Conservation (phyloP, 2,329 filamentous ascomycete genomes). For the Colletotrichum gloeosporioides region DNA sequence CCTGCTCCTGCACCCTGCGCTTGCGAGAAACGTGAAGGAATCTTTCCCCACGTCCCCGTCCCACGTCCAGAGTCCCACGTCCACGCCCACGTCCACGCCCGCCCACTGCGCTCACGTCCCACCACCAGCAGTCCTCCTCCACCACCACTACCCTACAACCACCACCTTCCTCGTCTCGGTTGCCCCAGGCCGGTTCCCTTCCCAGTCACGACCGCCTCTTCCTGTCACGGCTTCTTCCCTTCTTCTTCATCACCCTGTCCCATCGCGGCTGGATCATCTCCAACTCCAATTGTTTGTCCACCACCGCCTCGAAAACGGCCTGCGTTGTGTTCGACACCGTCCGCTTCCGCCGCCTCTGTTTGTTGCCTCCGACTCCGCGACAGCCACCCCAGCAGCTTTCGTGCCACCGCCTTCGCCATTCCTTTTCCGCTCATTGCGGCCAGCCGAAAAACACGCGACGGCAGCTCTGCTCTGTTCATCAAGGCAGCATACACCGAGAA, state of each 20-base stretch:
- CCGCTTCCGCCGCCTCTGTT: background rate
- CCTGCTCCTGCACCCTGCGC: background rate
- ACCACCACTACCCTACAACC: background rate
- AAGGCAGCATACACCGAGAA: background rate
- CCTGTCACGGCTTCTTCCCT: background rate
- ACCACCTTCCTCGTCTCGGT: conserved; percentile 3
- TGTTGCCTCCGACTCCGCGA: background rate
- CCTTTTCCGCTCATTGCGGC: background rate
- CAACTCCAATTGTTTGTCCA: background rate
- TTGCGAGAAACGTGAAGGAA: background rate
- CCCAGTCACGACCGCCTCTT: conserved; percentile 16
- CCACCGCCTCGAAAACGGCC: background rate
- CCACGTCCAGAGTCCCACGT: background rate
- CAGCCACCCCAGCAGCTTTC: background rate
- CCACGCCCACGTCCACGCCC: background rate
- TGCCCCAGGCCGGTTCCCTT: background rate
- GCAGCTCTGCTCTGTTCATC: background rate
- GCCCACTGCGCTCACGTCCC: background rate
- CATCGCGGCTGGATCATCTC: background rate
- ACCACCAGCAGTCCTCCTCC: background rate
- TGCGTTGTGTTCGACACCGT: background rate
- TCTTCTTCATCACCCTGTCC: background rate
- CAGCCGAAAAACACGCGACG: background rate
- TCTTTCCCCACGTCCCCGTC: conserved; percentile 3
- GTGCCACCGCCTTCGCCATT: background rate